These are phyloP conservation scores for Claviceps sp. DNA, from an alignment of 2,329 filamentous ascomycete genomes.

Conservation along the genomic window DNA sequence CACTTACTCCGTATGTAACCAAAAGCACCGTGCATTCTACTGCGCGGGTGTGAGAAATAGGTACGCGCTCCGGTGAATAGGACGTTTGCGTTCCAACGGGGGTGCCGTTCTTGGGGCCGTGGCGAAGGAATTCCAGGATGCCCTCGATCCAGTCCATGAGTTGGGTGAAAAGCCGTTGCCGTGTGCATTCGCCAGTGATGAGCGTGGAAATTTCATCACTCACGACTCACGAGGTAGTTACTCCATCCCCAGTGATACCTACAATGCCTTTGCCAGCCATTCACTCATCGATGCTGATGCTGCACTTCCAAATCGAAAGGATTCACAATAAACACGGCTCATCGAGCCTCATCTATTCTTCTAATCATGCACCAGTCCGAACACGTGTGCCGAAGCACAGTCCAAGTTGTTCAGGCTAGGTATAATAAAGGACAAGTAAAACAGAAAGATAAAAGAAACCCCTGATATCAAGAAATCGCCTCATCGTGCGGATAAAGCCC, in stretches of 20 bases:
- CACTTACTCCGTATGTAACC: too few species aligned
- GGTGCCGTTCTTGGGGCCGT: conserved; percentile 73
- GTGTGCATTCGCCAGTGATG: conserved; percentile 35
- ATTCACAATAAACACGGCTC: not conserved
- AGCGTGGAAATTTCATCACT: too few species aligned
- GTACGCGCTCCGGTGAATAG: conserved; percentile 54
- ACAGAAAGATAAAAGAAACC: not conserved
- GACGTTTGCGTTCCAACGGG: conserved; percentile 91
- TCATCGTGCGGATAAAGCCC: not conserved
- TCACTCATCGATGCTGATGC: too few species aligned
- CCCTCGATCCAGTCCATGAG: conserved; percentile 96
- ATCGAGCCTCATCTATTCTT: conserved; percentile 2
- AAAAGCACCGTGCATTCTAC: too few species aligned
- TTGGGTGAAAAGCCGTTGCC: conserved; percentile 95
- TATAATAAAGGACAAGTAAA: not conserved
- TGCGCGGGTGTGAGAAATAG: too few species aligned
- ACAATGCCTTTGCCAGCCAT: too few species aligned
- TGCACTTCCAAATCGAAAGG: not conserved
- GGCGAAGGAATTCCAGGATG: conserved; percentile 82
- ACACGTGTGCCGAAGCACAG: not conserved
- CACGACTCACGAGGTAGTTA: too few species aligned
- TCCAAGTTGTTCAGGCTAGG: conserved; percentile 1
- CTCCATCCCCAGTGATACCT: too few species aligned
- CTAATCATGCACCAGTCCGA: conserved; percentile 2
- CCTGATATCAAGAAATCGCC: not conserved